These are phyloP conservation scores for Melampsora abietis-canadensis DNA, from an alignment of 1,284 basidiomycete species.

Conservation along the genomic window DNA sequence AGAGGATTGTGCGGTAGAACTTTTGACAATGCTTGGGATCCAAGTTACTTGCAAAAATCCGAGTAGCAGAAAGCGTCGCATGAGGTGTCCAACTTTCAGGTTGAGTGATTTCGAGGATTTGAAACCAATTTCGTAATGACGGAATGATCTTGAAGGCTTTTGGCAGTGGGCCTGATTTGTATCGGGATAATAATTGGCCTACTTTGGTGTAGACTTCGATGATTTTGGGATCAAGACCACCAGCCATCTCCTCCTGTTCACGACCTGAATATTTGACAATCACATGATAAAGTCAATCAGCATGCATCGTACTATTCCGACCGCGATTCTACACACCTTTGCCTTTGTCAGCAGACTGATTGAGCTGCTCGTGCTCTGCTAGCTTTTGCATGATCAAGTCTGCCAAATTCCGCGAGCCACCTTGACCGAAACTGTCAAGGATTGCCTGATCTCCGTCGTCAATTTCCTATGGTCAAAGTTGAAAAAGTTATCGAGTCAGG, in stretches of 20 bases:
- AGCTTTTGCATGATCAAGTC: slow-evolving; percentile 95
- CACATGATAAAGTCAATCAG: slow-evolving; percentile 52
- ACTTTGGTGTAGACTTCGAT: slow-evolving; percentile 93
- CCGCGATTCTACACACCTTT: slow-evolving; percentile 58
- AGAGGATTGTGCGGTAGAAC: slow-evolving; percentile 84
- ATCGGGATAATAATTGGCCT: slow-evolving; percentile 78
- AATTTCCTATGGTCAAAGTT: slow-evolving; percentile 64
- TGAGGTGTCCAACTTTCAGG: slow-evolving; percentile 95
- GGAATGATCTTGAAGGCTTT: slow-evolving; percentile 99
- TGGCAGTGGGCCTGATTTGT: slow-evolving; percentile 92
- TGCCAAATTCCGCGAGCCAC: slow-evolving; percentile 77
- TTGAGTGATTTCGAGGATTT: slow-evolving; percentile 84
- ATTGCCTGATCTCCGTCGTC: slow-evolving; percentile 81
- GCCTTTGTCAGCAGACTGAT: slow-evolving; percentile 41
- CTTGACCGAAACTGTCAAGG: slow-evolving; percentile 72
- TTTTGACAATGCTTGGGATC: slow-evolving; percentile 93
- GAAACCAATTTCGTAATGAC: slow-evolving; percentile 91
- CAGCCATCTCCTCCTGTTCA: slow-evolving; percentile 4
- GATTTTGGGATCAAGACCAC: slow-evolving; percentile 88
- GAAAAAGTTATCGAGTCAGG: neutral
- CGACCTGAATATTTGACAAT: slow-evolving; percentile 19
- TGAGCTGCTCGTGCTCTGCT: slow-evolving; percentile 61
- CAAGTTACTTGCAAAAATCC: slow-evolving; percentile 93
- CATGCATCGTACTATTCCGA: slow-evolving; percentile 49
- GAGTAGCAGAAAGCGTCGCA: slow-evolving; percentile 87